A percentile compares a stretch with the other conserved stretches of the same genome.
These are phyloP conservation scores for Pseudozyma tsukubaensis DNA, from an alignment of 1,284 basidiomycete genomes.

Conservation along the genomic window DNA sequence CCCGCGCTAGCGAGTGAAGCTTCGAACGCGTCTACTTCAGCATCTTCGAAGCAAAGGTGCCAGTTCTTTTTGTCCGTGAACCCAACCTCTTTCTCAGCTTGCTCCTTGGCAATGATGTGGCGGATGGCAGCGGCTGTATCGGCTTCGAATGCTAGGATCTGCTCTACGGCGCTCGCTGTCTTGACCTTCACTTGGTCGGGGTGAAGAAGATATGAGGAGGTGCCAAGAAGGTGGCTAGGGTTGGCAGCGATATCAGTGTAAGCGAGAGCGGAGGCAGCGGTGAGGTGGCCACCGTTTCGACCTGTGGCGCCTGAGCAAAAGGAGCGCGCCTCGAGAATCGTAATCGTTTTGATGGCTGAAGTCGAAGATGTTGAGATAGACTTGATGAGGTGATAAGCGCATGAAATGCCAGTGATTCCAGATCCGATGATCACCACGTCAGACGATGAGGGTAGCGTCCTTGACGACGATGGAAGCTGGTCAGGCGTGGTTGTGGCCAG, in stretches of 20 bases:
- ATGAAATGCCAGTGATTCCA: constrained; percentile 52
- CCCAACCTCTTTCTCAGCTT: constrained; percentile 12
- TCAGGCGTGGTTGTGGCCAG: constrained; percentile 21
- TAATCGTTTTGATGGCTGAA: constrained; percentile 3
- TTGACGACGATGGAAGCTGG: constrained; percentile 8
- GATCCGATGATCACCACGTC: constrained; percentile 50
- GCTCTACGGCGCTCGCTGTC: constrained; percentile 21
- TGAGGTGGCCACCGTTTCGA: constrained; percentile 59
- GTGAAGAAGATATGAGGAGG: neutral
- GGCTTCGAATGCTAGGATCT: constrained; percentile 46
- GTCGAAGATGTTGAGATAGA: neutral
- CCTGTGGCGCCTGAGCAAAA: constrained; percentile 59
- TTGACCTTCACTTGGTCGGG: neutral
- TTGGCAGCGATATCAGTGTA: constrained; percentile 48
- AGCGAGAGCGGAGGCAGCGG: constrained; percentile 48
- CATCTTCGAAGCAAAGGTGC: constrained; percentile 45
- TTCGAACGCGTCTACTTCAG: constrained; percentile 44
- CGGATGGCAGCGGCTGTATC: constrained; percentile 30
- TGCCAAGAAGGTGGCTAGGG: constrained; percentile 32
- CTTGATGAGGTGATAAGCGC: constrained; percentile 44
- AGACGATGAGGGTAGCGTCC: neutral
- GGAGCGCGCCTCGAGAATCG: constrained; percentile 46
- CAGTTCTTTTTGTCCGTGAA: constrained; percentile 44
- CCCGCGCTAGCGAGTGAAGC: constrained; percentile 27
- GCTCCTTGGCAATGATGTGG: constrained; percentile 14